Evolutionary conservation across 225 moss, liverwort and hornwort genomes (phyloP).

Genomic region (Ulota crispa): DNA sequence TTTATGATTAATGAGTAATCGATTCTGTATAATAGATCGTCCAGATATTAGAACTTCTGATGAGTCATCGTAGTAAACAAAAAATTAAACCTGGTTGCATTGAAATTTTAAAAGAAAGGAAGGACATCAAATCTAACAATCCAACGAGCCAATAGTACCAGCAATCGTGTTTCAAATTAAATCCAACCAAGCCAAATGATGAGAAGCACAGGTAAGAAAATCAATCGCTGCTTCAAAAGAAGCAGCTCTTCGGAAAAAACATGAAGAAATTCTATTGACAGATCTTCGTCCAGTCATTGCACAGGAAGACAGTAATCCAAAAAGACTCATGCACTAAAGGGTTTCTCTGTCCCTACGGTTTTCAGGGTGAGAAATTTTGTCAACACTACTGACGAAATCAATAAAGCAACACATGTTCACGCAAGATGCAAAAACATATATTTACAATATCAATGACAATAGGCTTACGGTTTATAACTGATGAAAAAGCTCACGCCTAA

Average conservation of each 20-base stretch:
- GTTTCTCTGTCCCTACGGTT: neutral
- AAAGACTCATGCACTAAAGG: neutral
- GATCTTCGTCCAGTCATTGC: neutral
- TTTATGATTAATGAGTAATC: too few species aligned
- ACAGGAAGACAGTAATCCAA: neutral
- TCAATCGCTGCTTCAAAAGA: neutral
- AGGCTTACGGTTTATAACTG: neutral
- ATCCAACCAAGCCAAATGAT: neutral
- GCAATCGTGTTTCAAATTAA: neutral
- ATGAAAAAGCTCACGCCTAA: constrained; percentile 12
- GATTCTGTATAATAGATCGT: too few species aligned
- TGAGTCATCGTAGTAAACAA: neutral
- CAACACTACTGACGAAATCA: neutral
- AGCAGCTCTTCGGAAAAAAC: neutral
- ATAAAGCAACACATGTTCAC: neutral
- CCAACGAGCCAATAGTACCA: neutral
- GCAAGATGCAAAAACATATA: neutral
- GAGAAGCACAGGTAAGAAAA: neutral
- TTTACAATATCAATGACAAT: constrained; percentile 19
- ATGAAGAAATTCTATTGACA: neutral
- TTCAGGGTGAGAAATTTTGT: neutral
- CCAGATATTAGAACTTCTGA: neutral
- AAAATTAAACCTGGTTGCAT: neutral
- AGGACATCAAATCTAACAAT: neutral
- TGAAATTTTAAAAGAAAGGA: neutral